Percentiles rank a stretch among this genome's conserved stretches.
These are phyloP conservation scores for Cyclotella choctawhatcheeana DNA, from an alignment of 108 stramenopile species.

Conservation along the genomic window DNA sequence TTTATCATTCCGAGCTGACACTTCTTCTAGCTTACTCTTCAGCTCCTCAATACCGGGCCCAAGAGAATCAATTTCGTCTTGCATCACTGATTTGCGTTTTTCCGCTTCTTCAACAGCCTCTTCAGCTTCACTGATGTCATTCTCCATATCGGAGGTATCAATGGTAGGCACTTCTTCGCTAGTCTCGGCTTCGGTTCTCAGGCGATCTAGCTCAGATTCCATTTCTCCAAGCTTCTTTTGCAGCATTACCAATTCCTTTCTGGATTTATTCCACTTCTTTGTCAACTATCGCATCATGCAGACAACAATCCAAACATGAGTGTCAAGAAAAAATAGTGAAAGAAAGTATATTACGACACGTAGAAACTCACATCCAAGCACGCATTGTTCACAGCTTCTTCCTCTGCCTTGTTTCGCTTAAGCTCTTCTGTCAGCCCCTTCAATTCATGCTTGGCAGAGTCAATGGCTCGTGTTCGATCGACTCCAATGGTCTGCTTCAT, in stretches of 20 bases:
- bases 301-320: no score
- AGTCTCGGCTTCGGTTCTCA: conserved; percentile 57
- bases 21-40: conserved; percentile 61
- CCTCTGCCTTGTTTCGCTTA: conserved; percentile 62
- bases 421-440: conserved; percentile 60
- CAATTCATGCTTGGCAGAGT: conserved; percentile 58
- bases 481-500: conserved; percentile 74
- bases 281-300: neutral
- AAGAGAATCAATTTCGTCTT: conserved; percentile 54
- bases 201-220: conserved; percentile 30
- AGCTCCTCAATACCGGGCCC: conserved; percentile 58
- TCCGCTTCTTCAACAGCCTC: conserved; percentile 52
- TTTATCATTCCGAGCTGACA: conserved; percentile 64
- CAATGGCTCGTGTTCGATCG: conserved; percentile 68
- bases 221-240: conserved; percentile 47
- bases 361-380: conserved; percentile 16
- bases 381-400: conserved; percentile 38
- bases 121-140: conserved; percentile 66
- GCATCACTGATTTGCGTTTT: conserved; percentile 35
- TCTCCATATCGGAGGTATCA: conserved; percentile 77
- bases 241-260: conserved; percentile 45
- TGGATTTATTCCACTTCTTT: conserved; percentile 39
- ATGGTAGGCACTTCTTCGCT: conserved; percentile 68
- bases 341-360: no score
- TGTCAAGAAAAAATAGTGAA: no score